Conservation (phyloP, 257 asterid species). For the Solanum piurae region DNA sequence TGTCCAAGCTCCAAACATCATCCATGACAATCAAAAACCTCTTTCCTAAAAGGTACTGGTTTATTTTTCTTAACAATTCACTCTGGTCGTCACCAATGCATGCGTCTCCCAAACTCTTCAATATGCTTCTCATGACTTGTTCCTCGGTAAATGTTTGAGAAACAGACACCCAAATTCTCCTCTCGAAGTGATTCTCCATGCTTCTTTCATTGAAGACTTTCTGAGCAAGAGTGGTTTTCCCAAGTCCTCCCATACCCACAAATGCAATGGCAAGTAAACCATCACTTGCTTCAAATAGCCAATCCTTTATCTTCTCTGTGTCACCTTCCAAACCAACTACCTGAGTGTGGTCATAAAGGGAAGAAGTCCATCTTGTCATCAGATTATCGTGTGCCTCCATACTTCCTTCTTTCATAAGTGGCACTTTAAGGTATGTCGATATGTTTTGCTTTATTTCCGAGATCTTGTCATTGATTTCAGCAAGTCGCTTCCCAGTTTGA, state of each 20-base stretch:
- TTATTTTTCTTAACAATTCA: constrained; percentile 18
- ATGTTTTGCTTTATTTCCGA: constrained; percentile 10
- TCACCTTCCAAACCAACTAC: constrained; percentile 29
- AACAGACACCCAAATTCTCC: constrained; percentile 29
- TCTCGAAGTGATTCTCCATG: constrained; percentile 14
- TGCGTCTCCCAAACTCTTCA: constrained; percentile 26
- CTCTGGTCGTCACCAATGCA: constrained; percentile 20
- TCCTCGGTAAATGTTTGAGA: constrained; percentile 25
- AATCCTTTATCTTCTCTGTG: constrained; percentile 18
- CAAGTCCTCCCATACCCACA: constrained; percentile 31
- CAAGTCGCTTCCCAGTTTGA: constrained; percentile 12
- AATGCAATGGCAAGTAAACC: constrained; percentile 21
- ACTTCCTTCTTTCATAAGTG: constrained; percentile 3
- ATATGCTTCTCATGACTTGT: constrained; percentile 26
- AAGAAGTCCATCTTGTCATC: constrained; percentile 24
- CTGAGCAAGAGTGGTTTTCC: constrained; percentile 25
- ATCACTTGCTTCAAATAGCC: constrained; percentile 16
- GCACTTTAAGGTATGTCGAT: constrained; percentile 15
- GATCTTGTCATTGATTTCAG: constrained; percentile 16
- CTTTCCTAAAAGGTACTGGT: constrained; percentile 23
- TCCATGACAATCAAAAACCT: constrained; percentile 23
- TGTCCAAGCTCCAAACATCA: constrained; percentile 20
- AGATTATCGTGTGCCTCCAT: constrained; percentile 20
- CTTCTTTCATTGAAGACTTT: constrained; percentile 14
- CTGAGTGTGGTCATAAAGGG: constrained; percentile 18